These are phyloP conservation scores for Hemerocallis citrina DNA, from an alignment of 106 monocot genomes.

Conservation along the genomic window DNA sequence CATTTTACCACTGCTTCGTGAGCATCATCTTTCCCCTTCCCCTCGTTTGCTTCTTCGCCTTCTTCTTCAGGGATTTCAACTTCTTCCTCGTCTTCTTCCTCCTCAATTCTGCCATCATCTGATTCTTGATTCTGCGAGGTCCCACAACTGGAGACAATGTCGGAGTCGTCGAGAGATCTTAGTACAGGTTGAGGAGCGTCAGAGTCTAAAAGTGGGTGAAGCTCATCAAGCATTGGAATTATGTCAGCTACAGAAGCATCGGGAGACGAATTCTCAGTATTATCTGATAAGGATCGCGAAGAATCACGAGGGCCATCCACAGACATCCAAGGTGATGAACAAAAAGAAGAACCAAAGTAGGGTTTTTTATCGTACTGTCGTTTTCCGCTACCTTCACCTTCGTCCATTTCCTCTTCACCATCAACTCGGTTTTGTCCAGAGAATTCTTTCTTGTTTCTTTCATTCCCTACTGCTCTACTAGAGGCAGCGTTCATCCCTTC, in stretches of 20 bases:
- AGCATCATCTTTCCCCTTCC: conserved; percentile 25
- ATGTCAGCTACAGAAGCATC: conserved; percentile 62
- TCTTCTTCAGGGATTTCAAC: conserved; percentile 21
- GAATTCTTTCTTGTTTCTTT: background rate
- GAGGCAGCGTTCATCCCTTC: conserved; percentile 6
- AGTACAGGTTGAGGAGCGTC: conserved; percentile 24
- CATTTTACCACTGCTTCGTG: conserved; percentile 29
- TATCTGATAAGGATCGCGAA: conserved; percentile 46
- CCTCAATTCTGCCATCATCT: conserved; percentile 35
- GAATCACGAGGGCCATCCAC: conserved; percentile 17
- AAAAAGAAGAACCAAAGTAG: conserved; percentile 5
- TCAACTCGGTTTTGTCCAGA: background rate
- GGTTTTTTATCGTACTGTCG: too few relatives aligned
- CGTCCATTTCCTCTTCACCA: background rate
- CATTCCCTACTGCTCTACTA: background rate
- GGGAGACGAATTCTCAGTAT: conserved; percentile 52
- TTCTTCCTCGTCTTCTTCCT: conserved; percentile 19
- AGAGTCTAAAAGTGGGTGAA: conserved; percentile 52
- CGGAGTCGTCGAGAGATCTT: conserved; percentile 20
- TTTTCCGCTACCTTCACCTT: too few relatives aligned
- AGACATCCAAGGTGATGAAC: conserved; percentile 22
- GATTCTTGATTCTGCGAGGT: conserved; percentile 22
- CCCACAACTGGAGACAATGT: conserved; percentile 21
- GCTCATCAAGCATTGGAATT: conserved; percentile 69
- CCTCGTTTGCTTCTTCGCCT: conserved; percentile 28